Conservation (phyloP, 495 filamentous ascomycete genomes). For the Schizothecium vesticola region DNA sequence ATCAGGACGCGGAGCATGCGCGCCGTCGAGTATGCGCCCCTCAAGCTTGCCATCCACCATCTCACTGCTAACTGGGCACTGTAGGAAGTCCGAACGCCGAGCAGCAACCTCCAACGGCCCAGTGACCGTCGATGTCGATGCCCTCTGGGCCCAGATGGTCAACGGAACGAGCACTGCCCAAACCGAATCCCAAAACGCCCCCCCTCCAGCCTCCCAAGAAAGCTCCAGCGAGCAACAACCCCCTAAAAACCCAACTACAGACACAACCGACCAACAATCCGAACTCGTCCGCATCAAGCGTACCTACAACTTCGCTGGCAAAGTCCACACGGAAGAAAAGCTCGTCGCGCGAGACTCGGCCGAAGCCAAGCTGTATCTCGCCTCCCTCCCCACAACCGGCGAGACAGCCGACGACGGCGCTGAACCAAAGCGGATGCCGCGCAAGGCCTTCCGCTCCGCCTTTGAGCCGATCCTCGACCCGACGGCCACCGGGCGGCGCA, state of each 20-base stretch:
- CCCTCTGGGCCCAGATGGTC: slow-evolving; percentile 78
- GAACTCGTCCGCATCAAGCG: slow-evolving; percentile 76
- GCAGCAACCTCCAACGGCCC: slow-evolving; percentile 57
- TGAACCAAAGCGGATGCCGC: slow-evolving; percentile 52
- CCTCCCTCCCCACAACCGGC: slow-evolving; percentile 43
- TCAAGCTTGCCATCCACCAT: neutral
- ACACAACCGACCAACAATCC: neutral
- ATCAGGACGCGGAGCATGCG: slow-evolving; percentile 76
- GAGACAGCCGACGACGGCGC: slow-evolving; percentile 26
- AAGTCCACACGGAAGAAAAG: slow-evolving; percentile 77
- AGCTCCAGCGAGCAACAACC: slow-evolving; percentile 22
- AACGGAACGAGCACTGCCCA: slow-evolving; percentile 24
- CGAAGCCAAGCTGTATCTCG: slow-evolving; percentile 73
- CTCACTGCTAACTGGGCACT: slow-evolving; percentile 17
- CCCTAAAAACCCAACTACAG: neutral
- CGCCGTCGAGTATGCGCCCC: slow-evolving; percentile 44
- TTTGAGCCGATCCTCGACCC: slow-evolving; percentile 68
- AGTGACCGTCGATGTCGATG: slow-evolving; percentile 84
- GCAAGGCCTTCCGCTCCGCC: slow-evolving; percentile 64
- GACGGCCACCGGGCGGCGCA: slow-evolving; percentile 29
- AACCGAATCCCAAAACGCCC: neutral
- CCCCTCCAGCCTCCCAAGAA: neutral
- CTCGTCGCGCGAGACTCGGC: slow-evolving; percentile 70
- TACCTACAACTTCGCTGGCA: slow-evolving; percentile 87
- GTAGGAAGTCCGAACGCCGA: slow-evolving; percentile 60